phyloP scores from a whole-genome alignment of 2,329 filamentous ascomycete genomes.

The Penicillium concentricum region DNA sequence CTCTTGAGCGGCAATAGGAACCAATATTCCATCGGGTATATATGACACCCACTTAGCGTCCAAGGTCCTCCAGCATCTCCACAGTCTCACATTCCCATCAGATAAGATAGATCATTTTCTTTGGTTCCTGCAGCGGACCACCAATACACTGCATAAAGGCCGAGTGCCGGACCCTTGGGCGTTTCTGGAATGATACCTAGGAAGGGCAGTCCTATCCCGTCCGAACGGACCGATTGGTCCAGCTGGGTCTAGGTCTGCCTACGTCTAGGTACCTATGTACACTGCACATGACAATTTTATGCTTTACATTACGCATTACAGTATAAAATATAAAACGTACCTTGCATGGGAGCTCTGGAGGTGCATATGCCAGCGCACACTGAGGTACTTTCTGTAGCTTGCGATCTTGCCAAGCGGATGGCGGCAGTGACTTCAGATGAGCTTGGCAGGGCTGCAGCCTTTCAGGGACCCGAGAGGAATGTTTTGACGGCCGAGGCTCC shows the following conservation, averaged over 20 bases:
- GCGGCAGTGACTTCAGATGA: neutral
- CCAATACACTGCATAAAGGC: neutral
- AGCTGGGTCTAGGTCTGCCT: neutral
- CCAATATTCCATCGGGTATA: neutral
- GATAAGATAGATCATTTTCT: neutral
- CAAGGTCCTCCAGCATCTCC: neutral
- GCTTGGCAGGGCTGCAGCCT: neutral
- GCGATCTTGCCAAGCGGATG: neutral
- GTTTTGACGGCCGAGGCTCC: neutral
- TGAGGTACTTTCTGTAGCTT: neutral
- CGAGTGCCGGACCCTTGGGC: neutral
- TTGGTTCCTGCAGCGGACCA: neutral
- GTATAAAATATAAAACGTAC: neutral
- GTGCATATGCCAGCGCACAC: constrained; percentile 5
- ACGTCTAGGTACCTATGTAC: neutral
- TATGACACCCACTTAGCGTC: neutral
- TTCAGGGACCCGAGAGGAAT: neutral
- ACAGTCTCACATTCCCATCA: neutral
- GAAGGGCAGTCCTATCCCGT: neutral
- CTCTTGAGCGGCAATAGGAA: neutral
- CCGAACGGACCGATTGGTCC: constrained; percentile 1
- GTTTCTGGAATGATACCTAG: neutral
- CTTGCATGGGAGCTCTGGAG: neutral
- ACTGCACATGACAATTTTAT: neutral
- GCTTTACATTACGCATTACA: constrained; percentile 1